Evolutionary conservation across 2,329 filamentous ascomycete species (phyloP).

Genomic region (Xylariaceae sp.): DNA sequence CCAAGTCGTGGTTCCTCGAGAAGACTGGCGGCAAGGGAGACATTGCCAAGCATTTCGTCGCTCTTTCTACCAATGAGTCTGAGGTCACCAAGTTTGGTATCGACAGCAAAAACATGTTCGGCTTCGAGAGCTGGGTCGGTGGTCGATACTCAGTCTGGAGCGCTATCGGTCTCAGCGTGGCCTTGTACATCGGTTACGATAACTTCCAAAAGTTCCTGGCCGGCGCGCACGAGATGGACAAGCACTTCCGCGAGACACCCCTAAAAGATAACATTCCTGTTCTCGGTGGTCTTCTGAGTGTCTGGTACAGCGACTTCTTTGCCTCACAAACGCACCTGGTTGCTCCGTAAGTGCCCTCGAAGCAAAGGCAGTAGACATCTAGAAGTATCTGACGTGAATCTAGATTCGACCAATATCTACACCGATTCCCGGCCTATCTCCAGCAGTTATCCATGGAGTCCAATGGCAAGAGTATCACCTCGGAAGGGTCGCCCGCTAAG

Average conservation of each 20-base stretch:
- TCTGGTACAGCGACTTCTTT: slow-evolving; percentile 99
- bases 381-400: slow-evolving; percentile 1
- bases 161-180: slow-evolving; percentile 93
- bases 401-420: slow-evolving; percentile 97
- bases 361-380: neutral
- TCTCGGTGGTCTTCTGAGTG: slow-evolving; percentile 87
- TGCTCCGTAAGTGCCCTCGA: slow-evolving; percentile 69
- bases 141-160: slow-evolving; percentile 99
- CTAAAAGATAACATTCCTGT: slow-evolving; percentile 94
- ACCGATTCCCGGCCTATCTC: slow-evolving; percentile 98
- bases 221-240: slow-evolving; percentile 96
- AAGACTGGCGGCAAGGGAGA: slow-evolving; percentile 74
- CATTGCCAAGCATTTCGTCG: slow-evolving; percentile 98
- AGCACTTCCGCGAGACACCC: slow-evolving; percentile 91
- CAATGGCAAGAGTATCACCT: slow-evolving; percentile 95
- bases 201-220: slow-evolving; percentile 97
- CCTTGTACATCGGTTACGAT: slow-evolving; percentile 93
- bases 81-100: slow-evolving; percentile 99
- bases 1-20: slow-evolving; percentile 95
- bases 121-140: slow-evolving; percentile 97
- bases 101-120: slow-evolving; percentile 99
- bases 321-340: slow-evolving; percentile 97
- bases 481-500: slow-evolving; percentile 86
- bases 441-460: slow-evolving; percentile 99
- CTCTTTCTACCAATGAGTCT: slow-evolving; percentile 90